These are phyloP conservation scores for Blumeriella jaapii DNA, from an alignment of 2,329 filamentous ascomycete genomes.

Conservation along the genomic window DNA sequence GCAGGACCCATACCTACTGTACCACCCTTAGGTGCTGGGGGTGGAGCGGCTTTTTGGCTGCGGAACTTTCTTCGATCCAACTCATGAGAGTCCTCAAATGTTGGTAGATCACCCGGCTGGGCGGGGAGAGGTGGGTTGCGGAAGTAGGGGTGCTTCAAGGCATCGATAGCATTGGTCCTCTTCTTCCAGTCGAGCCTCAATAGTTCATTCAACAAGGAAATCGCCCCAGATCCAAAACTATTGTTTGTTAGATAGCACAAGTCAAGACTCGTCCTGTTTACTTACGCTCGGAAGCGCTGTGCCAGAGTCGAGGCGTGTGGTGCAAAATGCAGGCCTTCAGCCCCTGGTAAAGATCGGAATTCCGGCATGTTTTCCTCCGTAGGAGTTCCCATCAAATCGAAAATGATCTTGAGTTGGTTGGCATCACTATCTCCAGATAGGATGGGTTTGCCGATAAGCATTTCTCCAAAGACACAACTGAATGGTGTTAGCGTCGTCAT, in stretches of 20 bases:
- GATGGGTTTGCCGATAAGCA: conserved; percentile 90
- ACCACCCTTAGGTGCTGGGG: conserved; percentile 83
- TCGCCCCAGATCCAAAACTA: conserved; percentile 56
- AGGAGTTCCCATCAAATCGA: conserved; percentile 81
- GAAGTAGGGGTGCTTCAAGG: conserved; percentile 87
- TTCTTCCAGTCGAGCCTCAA: conserved; percentile 80
- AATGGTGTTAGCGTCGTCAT: conserved; percentile 9
- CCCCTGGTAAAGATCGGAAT: conserved; percentile 74
- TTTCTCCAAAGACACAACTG: conserved; percentile 96
- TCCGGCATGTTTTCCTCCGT: conserved; percentile 88
- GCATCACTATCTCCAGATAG: conserved; percentile 78
- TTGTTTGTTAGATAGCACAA: conserved; percentile 7
- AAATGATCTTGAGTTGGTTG: conserved; percentile 88
- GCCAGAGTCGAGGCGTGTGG: conserved; percentile 52
- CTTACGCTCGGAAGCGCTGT: conserved; percentile 63
- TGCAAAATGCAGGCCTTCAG: conserved; percentile 59
- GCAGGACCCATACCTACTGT: conserved; percentile 69
- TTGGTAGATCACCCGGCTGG: conserved; percentile 74
- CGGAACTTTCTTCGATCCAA: conserved; percentile 88
- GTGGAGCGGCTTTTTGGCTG: conserved; percentile 70
- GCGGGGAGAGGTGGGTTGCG: conserved; percentile 66
- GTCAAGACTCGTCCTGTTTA: neutral
- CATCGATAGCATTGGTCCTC: conserved; percentile 87
- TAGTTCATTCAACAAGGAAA: conserved; percentile 72
- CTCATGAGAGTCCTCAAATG: conserved; percentile 90